These are phyloP conservation scores for Drosera spatulata DNA, from an alignment of 179 eudicot species.

Conservation along the genomic window DNA sequence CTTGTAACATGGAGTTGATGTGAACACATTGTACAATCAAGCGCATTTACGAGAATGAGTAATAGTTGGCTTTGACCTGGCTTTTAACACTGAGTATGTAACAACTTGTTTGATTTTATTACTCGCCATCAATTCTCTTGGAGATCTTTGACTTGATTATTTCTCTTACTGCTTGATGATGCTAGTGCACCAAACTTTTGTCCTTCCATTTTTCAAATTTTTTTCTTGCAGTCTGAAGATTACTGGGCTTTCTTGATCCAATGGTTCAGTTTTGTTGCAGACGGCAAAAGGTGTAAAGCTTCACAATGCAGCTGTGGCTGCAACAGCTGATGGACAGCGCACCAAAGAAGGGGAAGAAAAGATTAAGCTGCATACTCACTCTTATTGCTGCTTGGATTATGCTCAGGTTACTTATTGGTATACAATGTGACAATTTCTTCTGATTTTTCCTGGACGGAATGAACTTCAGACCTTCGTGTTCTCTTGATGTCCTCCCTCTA, in stretches of 20 bases:
- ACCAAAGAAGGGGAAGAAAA: conserved; percentile 84
- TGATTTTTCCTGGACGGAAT: background rate
- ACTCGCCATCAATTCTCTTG: too few relatives aligned
- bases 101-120: too few relatives aligned
- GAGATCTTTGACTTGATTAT: too few relatives aligned
- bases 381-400: conserved; percentile 92
- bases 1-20: too few relatives aligned
- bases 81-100: too few relatives aligned
- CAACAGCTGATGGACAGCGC: conserved; percentile 50
- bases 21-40: too few relatives aligned
- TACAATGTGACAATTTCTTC: background rate
- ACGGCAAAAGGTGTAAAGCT: conserved; percentile 82
- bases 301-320: conserved; percentile 85
- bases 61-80: too few relatives aligned
- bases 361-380: conserved; percentile 86
- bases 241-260: background rate
- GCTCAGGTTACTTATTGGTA: conserved; percentile 56
- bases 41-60: too few relatives aligned
- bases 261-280: conserved; percentile 24
- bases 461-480: background rate
- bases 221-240: background rate
- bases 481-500: background rate
- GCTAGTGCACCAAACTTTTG: too few relatives aligned
- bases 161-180: too few relatives aligned
- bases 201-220: background rate